Conservation (phyloP, 139 green algal genomes). For the Yamagishiella unicocca region DNA sequence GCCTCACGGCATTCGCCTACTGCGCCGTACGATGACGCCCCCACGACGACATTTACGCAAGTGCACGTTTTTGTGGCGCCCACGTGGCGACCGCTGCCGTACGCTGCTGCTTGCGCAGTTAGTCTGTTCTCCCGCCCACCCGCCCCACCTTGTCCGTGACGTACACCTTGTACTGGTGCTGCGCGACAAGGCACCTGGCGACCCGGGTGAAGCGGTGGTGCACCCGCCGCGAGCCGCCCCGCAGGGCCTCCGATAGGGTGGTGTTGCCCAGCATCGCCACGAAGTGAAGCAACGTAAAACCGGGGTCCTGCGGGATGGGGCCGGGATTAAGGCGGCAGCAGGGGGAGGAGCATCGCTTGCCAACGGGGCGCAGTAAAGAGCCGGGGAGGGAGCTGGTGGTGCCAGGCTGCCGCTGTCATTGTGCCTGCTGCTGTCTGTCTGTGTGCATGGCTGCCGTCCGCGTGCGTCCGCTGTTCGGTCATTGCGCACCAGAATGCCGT, state of each 20-base stretch:
- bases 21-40: no score
- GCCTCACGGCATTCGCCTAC: no score
- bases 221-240: no score
- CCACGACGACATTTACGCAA: no score
- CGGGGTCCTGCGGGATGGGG: not conserved
- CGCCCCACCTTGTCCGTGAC: constrained; percentile 7
- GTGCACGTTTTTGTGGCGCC: no score
- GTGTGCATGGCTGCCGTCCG: no score
- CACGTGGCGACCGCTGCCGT: no score
- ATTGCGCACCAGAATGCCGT: no score
- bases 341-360: not conserved
- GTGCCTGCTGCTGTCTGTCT: no score
- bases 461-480: no score
- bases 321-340: not conserved
- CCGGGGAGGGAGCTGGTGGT: not conserved
- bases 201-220: not conserved
- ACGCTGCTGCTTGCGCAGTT: no score
- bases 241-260: not conserved
- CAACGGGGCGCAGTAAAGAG: not conserved
- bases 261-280: constrained; percentile 12
- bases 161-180: not conserved
- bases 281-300: constrained; percentile 33
- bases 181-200: not conserved
- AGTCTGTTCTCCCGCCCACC: no score
- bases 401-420: not conserved